Base-by-base conservation (phyloP, 1,284 basidiomycete species). In the Moesziomyces aphidis region DNA sequence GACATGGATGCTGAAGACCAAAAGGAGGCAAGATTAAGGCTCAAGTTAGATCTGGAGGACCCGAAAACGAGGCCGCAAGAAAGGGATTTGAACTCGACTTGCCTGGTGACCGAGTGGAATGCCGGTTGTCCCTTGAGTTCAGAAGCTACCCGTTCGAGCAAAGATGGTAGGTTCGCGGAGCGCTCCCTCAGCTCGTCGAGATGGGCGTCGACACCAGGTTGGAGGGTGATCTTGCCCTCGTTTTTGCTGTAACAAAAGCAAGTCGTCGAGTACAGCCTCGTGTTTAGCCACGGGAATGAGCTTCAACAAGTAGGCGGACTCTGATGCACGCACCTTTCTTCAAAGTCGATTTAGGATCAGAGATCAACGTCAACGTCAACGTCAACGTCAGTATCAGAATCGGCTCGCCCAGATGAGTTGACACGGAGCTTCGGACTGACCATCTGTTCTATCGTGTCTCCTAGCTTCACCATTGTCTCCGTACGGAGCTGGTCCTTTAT, bases 121-220 rank as follows among this genome's bases (percentile, higher is more conserved):
- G 68, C 64, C 4, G 73, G 48, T 10, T 68, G 44, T 22, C 28
- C 21, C 17, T 50, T 47, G 21, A 76, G 28, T n/a, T 68, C 64
- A 6, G 24, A 39, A 31, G 73, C 73, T 5, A 68, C 57, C 13
- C 51, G 43, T 21, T 65, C 61, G 10, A 76, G 47, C 3, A 53
- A 28, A 2, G 48, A 28, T 0, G 64, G 73, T 5, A 76, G 52
- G 3, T 23, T 28, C 11, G 46, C 49, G 10, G 53, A 39, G 24
- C 45, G 36, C 31, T 63, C 50, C 21, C 69, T 51, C 2, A 72
- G 54, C 13, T 54, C 55, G 36, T 76, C 73, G 15, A 76, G 69
- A 45, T 67, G 61, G 42, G 15, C 43, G 52, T 76, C 69, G 51
- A 76, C 42, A 19, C 73, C 68, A 4, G 52, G 13, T 19, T 47